These are phyloP conservation scores for Wickerhamomyces rabaulensis DNA, from an alignment of 805 yeast species.

Conservation along the genomic window DNA sequence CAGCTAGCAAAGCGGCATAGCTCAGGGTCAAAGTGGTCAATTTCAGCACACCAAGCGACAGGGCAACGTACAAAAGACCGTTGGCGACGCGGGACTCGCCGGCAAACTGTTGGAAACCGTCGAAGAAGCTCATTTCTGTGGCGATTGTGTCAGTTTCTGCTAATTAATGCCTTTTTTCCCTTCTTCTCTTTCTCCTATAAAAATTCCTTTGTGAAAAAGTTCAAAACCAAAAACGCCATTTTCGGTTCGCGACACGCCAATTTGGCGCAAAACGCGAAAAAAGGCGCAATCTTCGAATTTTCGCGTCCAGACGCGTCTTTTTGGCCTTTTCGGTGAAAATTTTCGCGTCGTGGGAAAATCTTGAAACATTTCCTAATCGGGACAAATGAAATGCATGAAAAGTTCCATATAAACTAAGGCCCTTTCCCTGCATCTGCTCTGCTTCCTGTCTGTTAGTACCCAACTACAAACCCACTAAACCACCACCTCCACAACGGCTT, in stretches of 20 bases:
- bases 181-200: not conserved
- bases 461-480: not conserved
- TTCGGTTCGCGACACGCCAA: not conserved
- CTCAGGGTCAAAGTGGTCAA: conserved; percentile 46
- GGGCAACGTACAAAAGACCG: conserved; percentile 31
- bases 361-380: not conserved
- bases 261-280: not conserved
- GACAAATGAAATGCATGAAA: not conserved
- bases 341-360: not conserved
- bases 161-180: not conserved
- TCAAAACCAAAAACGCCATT: not conserved
- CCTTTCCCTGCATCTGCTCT: not conserved
- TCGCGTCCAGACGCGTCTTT: not conserved
- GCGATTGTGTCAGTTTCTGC: not conserved
- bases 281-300: not conserved
- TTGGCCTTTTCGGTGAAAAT: not conserved
- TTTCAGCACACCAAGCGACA: conserved; percentile 61
- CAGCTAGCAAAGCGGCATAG: conserved; percentile 48
- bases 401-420: not conserved
- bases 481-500: not conserved
- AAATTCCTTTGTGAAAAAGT: not conserved
- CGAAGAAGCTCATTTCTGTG: conserved; percentile 12
- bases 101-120: conserved; percentile 8
- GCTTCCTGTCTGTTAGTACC: too few relatives aligned
- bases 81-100: conserved; percentile 11